Evolutionary conservation across 2,329 filamentous ascomycete species (phyloP).

Genomic region (Grosmannia serpens): DNA sequence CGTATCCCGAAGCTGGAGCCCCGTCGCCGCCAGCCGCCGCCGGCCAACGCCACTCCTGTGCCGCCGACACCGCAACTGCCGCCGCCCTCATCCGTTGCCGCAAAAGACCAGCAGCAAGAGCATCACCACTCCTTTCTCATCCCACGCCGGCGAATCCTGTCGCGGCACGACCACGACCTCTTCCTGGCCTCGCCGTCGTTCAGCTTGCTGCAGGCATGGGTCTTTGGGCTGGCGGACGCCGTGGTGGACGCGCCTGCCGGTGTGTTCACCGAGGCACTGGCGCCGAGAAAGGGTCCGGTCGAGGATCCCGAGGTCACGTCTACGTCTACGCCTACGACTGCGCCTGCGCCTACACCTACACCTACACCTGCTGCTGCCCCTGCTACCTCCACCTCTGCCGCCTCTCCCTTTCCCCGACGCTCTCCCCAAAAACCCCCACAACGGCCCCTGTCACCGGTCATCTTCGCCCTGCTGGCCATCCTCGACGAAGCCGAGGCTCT

Average conservation of each 20-base stretch:
- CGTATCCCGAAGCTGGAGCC: conserved; percentile 58
- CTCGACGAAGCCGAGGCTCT: conserved; percentile 58
- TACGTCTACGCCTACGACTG: background rate
- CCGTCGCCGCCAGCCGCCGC: conserved; percentile 40
- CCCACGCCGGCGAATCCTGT: conserved; percentile 73
- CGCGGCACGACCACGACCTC: conserved; percentile 63
- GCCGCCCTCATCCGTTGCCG: conserved; percentile 45
- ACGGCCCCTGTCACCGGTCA: conserved; percentile 45
- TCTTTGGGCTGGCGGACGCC: conserved; percentile 76
- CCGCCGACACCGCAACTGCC: conserved; percentile 68
- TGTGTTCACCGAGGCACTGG: conserved; percentile 19
- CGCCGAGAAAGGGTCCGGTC: background rate
- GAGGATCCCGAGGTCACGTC: background rate
- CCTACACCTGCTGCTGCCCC: too few relatives aligned
- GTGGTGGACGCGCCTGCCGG: conserved; percentile 48
- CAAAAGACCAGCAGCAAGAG: conserved; percentile 42
- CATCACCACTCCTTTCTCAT: conserved; percentile 44
- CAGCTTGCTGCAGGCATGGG: conserved; percentile 66
- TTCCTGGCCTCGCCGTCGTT: conserved; percentile 72
- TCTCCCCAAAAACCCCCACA: conserved; percentile 4
- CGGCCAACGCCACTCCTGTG: conserved; percentile 47
- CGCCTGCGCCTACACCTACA: too few relatives aligned
- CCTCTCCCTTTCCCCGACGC: background rate
- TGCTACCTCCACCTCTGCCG: background rate
- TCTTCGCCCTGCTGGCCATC: conserved; percentile 56